Evolutionary conservation across 805 yeast genomes (phyloP), one percentile per base, ranked within the genome.

Genomic region (Wickerhamiella brachini): DNA sequence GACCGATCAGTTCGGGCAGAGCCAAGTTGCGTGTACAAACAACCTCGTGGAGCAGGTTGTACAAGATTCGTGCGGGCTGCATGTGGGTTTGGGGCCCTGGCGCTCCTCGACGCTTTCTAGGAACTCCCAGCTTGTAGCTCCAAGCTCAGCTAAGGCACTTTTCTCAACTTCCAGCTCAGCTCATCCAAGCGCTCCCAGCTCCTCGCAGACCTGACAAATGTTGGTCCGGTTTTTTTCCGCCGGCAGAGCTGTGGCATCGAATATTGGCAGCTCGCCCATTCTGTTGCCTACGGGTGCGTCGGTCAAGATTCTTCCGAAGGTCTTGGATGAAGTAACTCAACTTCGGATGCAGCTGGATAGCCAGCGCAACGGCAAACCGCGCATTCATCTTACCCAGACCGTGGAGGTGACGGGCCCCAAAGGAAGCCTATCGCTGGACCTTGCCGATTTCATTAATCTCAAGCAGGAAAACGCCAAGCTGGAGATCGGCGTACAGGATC

Each of bases 201-300:
- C n/a, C n/a, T 24, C 8, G 8, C 5, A 29, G 34, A 29, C 34
- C 26, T 23, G 38, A 31, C 48, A 45, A 23, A 34, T 23, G 41
- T 6, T 15, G 41, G 41, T 41, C 9, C 43, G 53, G 31, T 45
- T 46, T 44, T 59, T 59, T 49, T 52, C 57, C 24, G 49, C 58
- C 24, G 29, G 55, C 39, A 18, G 51, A 2, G 20, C 46, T 21
- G 42, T 43, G 29, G 46, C 37, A 34, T 63, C 68, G 13, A 62
- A 87, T 64, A 77, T 90, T 49, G 97, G 97, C 6, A 77, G 84
- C 29, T 69, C 82, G 8, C 95, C 97, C 5, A 77, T 90, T 45
- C 72, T 77, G 56, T 56, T 86, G 20, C 76, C 85, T 2, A 75
- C 77, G 21, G 86, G 79, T 21, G 85, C 86, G 29, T 62, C 68